phyloP scores from a whole-genome alignment of 768 basidiomycete species.

The Lactarius sp. region DNA sequence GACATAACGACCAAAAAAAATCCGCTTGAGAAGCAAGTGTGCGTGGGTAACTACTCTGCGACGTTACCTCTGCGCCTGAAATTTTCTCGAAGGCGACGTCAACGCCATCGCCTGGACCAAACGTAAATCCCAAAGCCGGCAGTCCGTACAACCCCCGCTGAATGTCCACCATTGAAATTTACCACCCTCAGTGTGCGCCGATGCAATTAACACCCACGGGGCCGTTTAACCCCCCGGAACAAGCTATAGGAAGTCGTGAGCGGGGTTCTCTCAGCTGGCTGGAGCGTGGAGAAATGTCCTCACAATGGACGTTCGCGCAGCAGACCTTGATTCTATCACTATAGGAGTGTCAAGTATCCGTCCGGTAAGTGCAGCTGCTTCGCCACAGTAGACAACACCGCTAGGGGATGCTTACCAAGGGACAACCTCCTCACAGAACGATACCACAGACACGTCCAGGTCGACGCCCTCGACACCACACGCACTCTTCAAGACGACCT shows the following conservation, averaged over 20 bases:
- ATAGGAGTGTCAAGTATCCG: background rate
- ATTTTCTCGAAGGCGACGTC: background rate
- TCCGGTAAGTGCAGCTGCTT: background rate
- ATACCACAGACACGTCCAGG: background rate
- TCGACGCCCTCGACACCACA: background rate
- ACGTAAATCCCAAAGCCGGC: background rate
- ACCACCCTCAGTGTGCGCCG: background rate
- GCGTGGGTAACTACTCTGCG: background rate
- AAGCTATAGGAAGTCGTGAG: background rate
- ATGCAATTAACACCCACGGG: slow-evolving; percentile 5
- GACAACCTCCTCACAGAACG: background rate
- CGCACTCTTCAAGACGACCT: background rate
- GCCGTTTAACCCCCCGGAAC: background rate
- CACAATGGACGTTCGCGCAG: background rate
- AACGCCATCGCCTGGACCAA: background rate
- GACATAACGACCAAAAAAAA: background rate
- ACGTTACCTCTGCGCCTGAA: background rate
- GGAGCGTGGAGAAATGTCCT: background rate
- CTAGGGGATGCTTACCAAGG: background rate
- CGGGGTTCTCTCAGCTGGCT: background rate
- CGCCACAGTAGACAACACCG: background rate
- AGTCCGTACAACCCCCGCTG: background rate
- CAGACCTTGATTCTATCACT: background rate
- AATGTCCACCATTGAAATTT: background rate
- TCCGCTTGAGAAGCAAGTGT: too few species aligned